Conservation (phyloP, 2,329 filamentous ascomycete species). For the Aspergillus proliferans region DNA sequence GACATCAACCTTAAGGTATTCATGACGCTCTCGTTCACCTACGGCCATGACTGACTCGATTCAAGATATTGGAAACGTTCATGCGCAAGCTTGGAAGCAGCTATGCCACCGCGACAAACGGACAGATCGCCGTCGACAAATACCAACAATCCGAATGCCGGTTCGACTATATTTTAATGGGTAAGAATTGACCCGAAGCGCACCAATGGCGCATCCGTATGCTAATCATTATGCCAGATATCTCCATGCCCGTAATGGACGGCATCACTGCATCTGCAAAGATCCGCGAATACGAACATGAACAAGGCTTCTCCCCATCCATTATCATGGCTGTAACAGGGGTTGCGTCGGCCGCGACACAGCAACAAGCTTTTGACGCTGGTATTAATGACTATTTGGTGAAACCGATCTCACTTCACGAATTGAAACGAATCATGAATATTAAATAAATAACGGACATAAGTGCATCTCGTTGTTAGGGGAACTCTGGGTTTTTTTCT, state of each 20-base stretch:
- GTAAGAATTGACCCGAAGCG: conserved; percentile 9
- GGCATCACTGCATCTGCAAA: conserved; percentile 37
- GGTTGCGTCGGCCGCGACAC: conserved; percentile 26
- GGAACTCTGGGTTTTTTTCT: neutral
- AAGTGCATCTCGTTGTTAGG: neutral
- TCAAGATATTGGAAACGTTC: conserved; percentile 32
- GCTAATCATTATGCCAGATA: conserved; percentile 26
- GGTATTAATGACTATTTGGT: conserved; percentile 28
- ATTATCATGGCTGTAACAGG: conserved; percentile 28
- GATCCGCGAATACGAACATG: conserved; percentile 33
- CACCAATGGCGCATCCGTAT: neutral
- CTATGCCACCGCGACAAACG: conserved; percentile 34
- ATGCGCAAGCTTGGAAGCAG: conserved; percentile 31
- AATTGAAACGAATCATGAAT: conserved; percentile 25
- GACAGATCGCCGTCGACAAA: conserved; percentile 33
- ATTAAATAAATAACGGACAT: conserved; percentile 11
- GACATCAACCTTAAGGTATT: conserved; percentile 34
- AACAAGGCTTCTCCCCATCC: conserved; percentile 14
- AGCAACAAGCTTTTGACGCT: conserved; percentile 23
- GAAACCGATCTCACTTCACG: conserved; percentile 26
- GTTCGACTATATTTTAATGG: conserved; percentile 34
- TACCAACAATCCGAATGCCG: conserved; percentile 20
- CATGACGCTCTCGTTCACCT: neutral
- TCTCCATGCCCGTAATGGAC: conserved; percentile 41
- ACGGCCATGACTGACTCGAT: neutral